Evolutionary conservation across 1,284 basidiomycete genomes (phyloP), one percentile per base, ranked within the genome.

Genomic region (Irpex sp.): DNA sequence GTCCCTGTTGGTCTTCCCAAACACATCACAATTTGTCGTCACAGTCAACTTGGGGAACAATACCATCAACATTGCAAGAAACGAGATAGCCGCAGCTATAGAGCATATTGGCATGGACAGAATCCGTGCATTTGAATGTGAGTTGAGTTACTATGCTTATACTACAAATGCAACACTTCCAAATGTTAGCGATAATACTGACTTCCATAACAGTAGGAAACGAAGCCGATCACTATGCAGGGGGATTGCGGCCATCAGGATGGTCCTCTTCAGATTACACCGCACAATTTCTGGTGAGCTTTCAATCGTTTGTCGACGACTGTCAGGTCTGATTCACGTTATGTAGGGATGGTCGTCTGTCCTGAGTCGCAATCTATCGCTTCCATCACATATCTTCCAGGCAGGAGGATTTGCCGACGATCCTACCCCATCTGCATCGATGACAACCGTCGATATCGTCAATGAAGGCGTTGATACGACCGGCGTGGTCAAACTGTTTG

Each of bases 11-110:
- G 68, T 73, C n/a, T 74, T 76, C 56, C 75, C 75, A 5, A 67
- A 72, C 21, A 67, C 73, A 0, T 71, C 76, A 2, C 66, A 68
- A n/a, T 71, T 75, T 59, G 67, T 76, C 8, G 66, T 73, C 31
- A 72, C 70, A 38, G 71, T 76, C 5, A 78, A 78, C 64, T 69
- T 78, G 8, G 76, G 75, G 1, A 78, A 78, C 60, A 68, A 75
- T 64, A 75, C 75, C 5, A 68, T 76, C 55, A 64, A 66, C 8
- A 73, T 76, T 40, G 76, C 76, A 5, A 68, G 71, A 36, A 68
- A 70, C 36, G 68, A 76, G 62, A 70, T 76, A 7, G 60, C 66
- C 34, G 75, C 75, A n/a, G 72, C 72, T 2, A 65, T 76, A 31
- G 63, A 73, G 38, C 63, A 73, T 60, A 62, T 77, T 34, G 74